These are phyloP conservation scores for Lentinula sp. DNA, from an alignment of 768 basidiomycete species.

Conservation along the genomic window DNA sequence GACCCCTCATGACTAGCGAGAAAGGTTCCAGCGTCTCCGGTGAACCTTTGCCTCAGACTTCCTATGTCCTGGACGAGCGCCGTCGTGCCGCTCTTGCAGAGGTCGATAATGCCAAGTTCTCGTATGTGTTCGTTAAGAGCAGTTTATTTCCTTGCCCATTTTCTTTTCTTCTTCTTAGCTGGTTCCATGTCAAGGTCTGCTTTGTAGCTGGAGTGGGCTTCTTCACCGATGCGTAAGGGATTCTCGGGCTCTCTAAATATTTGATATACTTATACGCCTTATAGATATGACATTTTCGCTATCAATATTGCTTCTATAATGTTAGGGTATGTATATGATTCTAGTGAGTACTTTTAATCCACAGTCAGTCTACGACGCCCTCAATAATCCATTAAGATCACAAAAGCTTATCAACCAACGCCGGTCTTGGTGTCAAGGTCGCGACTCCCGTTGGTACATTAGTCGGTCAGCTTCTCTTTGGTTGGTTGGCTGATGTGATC, in stretches of 20 bases:
- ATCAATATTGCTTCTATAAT: conserved; percentile 83
- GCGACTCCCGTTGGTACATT: conserved; percentile 75
- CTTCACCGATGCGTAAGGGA: conserved; percentile 75
- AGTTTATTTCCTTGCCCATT: not conserved
- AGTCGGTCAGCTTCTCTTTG: conserved; percentile 71
- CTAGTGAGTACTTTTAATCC: conserved; percentile 15
- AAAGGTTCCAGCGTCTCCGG: conserved; percentile 28
- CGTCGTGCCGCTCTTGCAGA: conserved; percentile 79
- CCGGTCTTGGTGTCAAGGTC: conserved; percentile 68
- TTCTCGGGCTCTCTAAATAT: not conserved
- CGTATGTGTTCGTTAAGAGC: conserved; percentile 36
- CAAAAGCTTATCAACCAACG: conserved; percentile 41
- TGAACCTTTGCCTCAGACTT: conserved; percentile 16
- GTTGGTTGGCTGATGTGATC: conserved; percentile 71
- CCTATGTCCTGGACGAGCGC: conserved; percentile 55
- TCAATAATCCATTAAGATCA: conserved; percentile 3
- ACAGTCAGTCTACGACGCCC: not conserved
- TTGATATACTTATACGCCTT: not conserved
- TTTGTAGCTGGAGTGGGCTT: conserved; percentile 77
- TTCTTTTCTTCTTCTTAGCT: conserved; percentile 31
- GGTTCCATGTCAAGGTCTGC: conserved; percentile 82
- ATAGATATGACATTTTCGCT: conserved; percentile 79
- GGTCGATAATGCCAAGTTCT: conserved; percentile 82
- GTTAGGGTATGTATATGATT: conserved; percentile 77
- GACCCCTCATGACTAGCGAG: conserved; percentile 28